Percentiles rank a stretch among this genome's conserved stretches.
Evolutionary conservation across 2,329 filamentous ascomycete species (phyloP).

Genomic region (Fusarium oligoseptatum): DNA sequence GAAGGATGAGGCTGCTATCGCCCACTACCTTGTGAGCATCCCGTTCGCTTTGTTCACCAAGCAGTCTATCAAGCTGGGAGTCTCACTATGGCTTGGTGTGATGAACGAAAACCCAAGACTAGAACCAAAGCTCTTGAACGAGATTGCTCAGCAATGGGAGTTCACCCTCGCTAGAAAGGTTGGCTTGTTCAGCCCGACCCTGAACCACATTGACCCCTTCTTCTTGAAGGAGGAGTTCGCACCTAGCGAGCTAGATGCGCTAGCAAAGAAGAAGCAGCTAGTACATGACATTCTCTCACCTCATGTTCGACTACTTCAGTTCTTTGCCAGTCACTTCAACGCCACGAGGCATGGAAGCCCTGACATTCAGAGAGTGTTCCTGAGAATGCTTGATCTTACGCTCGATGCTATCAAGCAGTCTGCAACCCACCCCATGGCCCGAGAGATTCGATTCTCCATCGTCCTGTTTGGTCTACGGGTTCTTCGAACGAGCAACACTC

Average conservation of each 20-base stretch:
- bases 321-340: conserved; percentile 94
- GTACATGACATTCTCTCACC: conserved; percentile 88
- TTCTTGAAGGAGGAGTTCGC: conserved; percentile 93
- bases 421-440: conserved; percentile 84
- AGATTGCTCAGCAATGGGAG: conserved; percentile 94
- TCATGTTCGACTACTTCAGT: conserved; percentile 87
- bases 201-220: conserved; percentile 88
- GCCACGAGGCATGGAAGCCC: conserved; percentile 87
- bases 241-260: conserved; percentile 82
- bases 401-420: conserved; percentile 79
- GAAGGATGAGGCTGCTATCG: conserved; percentile 81
- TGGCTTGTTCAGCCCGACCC: conserved; percentile 82
- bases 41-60: conserved; percentile 95
- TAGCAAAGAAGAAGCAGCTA: conserved; percentile 81
- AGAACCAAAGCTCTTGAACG: conserved; percentile 86
- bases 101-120: conserved; percentile 95
- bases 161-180: conserved; percentile 80
- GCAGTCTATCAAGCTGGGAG: conserved; percentile 93
- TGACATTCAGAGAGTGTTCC: conserved; percentile 85
- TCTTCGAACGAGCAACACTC: conserved; percentile 77
- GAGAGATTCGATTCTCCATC: conserved; percentile 92
- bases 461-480: conserved; percentile 86
- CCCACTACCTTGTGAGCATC: conserved; percentile 90
- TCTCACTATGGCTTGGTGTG: conserved; percentile 95
- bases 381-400: conserved; percentile 84